A percentile compares a stretch with the other conserved stretches of the same genome.
Conservation (phyloP, 352 stramenopile species). For the Phytophthora melonis region DNA sequence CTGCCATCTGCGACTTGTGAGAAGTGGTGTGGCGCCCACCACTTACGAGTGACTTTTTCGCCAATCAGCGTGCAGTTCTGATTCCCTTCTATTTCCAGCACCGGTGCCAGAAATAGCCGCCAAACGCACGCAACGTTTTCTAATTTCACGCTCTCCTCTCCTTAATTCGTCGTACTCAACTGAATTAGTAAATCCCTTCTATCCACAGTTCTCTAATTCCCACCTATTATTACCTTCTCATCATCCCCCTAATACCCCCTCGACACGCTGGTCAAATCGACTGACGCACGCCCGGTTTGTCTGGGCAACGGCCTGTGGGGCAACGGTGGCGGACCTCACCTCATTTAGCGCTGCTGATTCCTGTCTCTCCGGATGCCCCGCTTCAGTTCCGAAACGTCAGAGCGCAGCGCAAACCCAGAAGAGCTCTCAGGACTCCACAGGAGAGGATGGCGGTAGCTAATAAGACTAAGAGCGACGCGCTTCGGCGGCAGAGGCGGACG, state of each 20-base stretch:
- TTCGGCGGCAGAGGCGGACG: constrained; percentile 1
- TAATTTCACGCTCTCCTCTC: not conserved
- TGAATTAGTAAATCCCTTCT: not conserved
- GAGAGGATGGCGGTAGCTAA: not conserved
- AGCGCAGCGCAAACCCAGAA: not conserved
- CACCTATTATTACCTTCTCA: not conserved
- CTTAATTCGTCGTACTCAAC: not conserved
- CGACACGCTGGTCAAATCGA: not conserved
- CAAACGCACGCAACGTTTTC: not conserved
- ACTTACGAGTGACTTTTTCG: not conserved
- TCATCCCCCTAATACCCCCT: not conserved
- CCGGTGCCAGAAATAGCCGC: not conserved
- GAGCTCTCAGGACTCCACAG: no score
- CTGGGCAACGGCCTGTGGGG: constrained; percentile 9
- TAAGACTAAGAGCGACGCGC: not conserved
- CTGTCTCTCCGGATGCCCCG: not conserved
- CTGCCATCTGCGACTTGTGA: not conserved
- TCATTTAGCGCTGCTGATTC: constrained; percentile 1
- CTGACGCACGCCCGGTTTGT: no score
- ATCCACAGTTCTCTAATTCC: not conserved
- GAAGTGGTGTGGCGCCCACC: not conserved
- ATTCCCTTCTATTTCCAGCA: not conserved
- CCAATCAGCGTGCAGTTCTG: not conserved
- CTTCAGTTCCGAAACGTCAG: constrained; percentile 16
- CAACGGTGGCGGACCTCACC: constrained; percentile 1